Percentiles rank a stretch among this genome's conserved stretches.
These are phyloP conservation scores for Candida sonorensis DNA, from an alignment of 805 yeast species.

Conservation along the genomic window DNA sequence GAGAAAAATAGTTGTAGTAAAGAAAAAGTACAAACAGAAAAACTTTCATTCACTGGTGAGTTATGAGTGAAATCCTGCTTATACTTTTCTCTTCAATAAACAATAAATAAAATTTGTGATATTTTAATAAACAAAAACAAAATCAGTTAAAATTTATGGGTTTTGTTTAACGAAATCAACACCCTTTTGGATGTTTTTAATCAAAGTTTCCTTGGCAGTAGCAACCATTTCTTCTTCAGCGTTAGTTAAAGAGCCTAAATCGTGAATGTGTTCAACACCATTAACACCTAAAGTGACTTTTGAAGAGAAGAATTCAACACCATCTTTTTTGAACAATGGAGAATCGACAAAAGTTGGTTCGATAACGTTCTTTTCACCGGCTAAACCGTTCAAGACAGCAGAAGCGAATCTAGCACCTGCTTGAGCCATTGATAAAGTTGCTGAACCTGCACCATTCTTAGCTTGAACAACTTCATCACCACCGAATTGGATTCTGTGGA, in stretches of 20 bases:
- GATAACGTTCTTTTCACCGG: slow-evolving; percentile 37
- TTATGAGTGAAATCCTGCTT: too few species aligned
- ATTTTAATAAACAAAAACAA: neutral
- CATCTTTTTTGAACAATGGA: slow-evolving; percentile 78
- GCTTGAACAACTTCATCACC: slow-evolving; percentile 89
- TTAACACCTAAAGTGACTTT: slow-evolving; percentile 88
- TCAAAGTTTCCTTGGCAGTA: slow-evolving; percentile 81
- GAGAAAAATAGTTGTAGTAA: too few species aligned
- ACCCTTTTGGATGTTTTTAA: slow-evolving; percentile 92
- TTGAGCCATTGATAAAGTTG: slow-evolving; percentile 81
- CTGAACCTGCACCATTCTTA: slow-evolving; percentile 78
- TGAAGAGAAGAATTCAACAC: slow-evolving; percentile 95
- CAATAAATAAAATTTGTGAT: neutral
- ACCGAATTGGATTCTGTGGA: slow-evolving; percentile 88
- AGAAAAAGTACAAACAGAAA: too few species aligned
- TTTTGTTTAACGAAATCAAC: slow-evolving; percentile 71
- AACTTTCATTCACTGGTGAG: too few species aligned
- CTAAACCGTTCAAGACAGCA: slow-evolving; percentile 51
- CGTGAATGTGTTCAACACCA: slow-evolving; percentile 80
- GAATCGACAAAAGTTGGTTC: slow-evolving; percentile 63
- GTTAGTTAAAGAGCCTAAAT: slow-evolving; percentile 61
- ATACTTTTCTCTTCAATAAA: too few species aligned
- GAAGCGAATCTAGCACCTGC: slow-evolving; percentile 75
- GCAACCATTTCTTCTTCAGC: slow-evolving; percentile 82
- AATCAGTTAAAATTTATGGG: slow-evolving; percentile 38